These are phyloP conservation scores for Samsoniella hepiali DNA, from an alignment of 2,329 filamentous ascomycete genomes.

Conservation along the genomic window DNA sequence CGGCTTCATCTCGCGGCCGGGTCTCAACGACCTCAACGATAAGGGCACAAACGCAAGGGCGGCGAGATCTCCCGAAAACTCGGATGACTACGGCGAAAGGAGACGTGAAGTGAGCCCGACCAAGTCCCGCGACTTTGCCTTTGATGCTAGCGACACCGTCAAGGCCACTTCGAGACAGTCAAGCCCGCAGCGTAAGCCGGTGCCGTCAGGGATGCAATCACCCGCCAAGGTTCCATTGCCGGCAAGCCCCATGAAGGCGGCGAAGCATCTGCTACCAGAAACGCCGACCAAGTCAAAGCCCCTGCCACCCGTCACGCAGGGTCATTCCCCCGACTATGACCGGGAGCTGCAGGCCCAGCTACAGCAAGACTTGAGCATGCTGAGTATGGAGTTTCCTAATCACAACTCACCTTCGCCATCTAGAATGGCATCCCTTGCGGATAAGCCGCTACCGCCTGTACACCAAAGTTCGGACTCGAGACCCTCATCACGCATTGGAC, in stretches of 20 bases:
- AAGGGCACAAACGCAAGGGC: slow-evolving; percentile 74
- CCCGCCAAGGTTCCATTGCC: slow-evolving; percentile 61
- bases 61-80: slow-evolving; percentile 47
- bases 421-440: slow-evolving; percentile 19
- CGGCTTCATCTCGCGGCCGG: slow-evolving; percentile 51
- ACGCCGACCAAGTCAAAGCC: slow-evolving; percentile 47
- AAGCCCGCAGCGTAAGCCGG: slow-evolving; percentile 59
- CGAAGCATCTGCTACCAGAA: slow-evolving; percentile 35
- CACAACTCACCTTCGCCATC: slow-evolving; percentile 24
- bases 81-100: slow-evolving; percentile 51
- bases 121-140: slow-evolving; percentile 47
- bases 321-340: slow-evolving; percentile 59
- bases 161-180: slow-evolving; percentile 56
- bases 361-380: slow-evolving; percentile 57
- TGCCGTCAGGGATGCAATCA: slow-evolving; percentile 38
- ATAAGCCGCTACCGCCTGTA: slow-evolving; percentile 22
- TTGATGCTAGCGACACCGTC: slow-evolving; percentile 51
- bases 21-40: slow-evolving; percentile 71
- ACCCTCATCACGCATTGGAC: slow-evolving; percentile 37
- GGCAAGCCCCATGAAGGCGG: slow-evolving; percentile 35
- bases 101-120: slow-evolving; percentile 49
- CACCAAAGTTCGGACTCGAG: slow-evolving; percentile 29
- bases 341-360: slow-evolving; percentile 59
- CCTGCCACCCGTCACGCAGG: slow-evolving; percentile 44
- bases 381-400: slow-evolving; percentile 44